Base-by-base conservation (phyloP, 2,329 filamentous ascomycete genomes). In the Colletotrichum sp. region DNA sequence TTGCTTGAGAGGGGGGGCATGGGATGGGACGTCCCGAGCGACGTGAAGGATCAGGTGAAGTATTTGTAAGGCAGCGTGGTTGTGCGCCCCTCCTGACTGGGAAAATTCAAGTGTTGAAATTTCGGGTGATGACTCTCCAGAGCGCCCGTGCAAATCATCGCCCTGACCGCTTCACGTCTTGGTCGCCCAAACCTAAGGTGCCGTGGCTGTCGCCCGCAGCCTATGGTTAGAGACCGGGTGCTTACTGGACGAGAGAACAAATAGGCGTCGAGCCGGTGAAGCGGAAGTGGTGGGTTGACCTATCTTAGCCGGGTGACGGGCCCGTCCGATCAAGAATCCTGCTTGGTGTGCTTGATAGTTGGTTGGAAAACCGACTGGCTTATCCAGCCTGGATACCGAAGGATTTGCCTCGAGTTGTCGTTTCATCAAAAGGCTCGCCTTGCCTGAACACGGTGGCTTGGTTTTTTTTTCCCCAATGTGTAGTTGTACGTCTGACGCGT, bases 131-230 rank as follows among this genome's bases (percentile, higher is more conserved):
- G 36, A 36, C 63, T 65, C 63, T 48, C 30, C n/a, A n/a, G 19
- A 72, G 55, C 60, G 57, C 30, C 70, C 73, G 69, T 72, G 69
- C 69, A 57, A 75, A 73, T 63, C 57, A 27, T 76, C 71, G 74
- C 74, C 74, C 65, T 71, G 74, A 75, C 74, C 74, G 74, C 74
- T 70, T 61, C 67, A 70, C 30, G 66, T 75, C 65, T 74, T 63
- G 61, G 65, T 76, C 36, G 66, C 55, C 60, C 39, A 73, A 76
- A 71, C 74, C 59, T 74, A 61, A 61, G 61, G n/a, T 61, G 60
- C 32, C 55, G 60, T 75, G 71, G 60, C 67, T 76, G 48, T 61
- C 70, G 64, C 63, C 48, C 34, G 68, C 34, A 69, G 59, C 34
- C 27, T 68, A 44, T 65, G 64, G 59, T 65, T 59, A 34, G 70